Evolutionary conservation across 225 moss, liverwort and hornwort genomes (phyloP).

Genomic region (Pleurozium schreberi): DNA sequence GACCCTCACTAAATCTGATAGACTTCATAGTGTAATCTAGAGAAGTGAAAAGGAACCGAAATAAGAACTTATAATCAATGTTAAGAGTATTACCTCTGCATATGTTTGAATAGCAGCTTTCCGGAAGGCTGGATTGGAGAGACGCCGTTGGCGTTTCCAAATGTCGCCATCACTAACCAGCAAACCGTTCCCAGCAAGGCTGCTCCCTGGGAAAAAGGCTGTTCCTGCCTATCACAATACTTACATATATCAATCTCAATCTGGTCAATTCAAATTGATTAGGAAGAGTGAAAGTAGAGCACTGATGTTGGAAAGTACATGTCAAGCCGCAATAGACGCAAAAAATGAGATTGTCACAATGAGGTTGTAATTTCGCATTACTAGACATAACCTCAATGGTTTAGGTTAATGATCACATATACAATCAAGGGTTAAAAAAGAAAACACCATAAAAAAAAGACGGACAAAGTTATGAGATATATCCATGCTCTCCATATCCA

Average conservation of each 20-base stretch:
- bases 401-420: no score
- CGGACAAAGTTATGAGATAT: neutral
- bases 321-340: neutral
- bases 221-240: conserved; percentile 43
- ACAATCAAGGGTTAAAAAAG: neutral
- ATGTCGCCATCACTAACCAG: conserved; percentile 67
- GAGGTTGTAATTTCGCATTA: neutral
- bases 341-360: neutral
- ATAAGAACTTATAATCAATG: neutral
- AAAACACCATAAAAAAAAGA: neutral
- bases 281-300: neutral
- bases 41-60: neutral
- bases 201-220: conserved; percentile 71
- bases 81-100: conserved; percentile 16
- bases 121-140: conserved; percentile 63
- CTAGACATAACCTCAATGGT: neutral
- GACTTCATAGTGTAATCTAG: neutral
- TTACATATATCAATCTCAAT: neutral
- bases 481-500: neutral
- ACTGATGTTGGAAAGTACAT: neutral
- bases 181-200: conserved; percentile 64
- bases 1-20: neutral
- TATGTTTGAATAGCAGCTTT: conserved; percentile 51
- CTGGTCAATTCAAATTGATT: neutral
- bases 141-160: conserved; percentile 73